phyloP scores from a whole-genome alignment of 495 filamentous ascomycete species.

The Aspergillus homomorphus region DNA sequence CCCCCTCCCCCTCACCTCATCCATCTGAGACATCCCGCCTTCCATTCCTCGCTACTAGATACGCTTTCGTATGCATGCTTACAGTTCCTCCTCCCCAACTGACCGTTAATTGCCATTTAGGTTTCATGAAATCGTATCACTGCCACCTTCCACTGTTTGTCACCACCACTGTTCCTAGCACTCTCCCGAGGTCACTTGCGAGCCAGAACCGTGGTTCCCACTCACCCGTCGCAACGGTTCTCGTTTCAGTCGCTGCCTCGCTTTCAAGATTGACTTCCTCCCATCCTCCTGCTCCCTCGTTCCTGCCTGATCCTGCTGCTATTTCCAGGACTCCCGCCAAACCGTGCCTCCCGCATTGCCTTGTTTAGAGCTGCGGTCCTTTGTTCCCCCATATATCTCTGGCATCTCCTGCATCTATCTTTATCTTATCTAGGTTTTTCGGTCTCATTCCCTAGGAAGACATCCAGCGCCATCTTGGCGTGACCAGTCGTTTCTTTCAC shows the following conservation, averaged over 20 bases:
- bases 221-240: not conserved
- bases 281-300: not conserved
- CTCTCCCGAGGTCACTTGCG: not conserved
- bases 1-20: slow-evolving; percentile 5
- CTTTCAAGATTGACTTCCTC: not conserved
- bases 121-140: not conserved
- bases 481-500: slow-evolving; percentile 1
- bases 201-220: slow-evolving; percentile 26
- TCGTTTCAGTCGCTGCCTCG: not conserved
- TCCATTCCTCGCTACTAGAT: not conserved
- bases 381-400: not conserved
- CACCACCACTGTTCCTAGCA: not conserved
- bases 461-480: not conserved
- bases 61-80: not conserved
- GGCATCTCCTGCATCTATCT: not conserved
- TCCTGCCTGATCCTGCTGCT: slow-evolving; percentile 6
- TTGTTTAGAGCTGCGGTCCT: not conserved
- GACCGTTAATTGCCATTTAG: not conserved
- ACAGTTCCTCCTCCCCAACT: not conserved
- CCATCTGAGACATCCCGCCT: not conserved
- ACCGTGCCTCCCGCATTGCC: not conserved
- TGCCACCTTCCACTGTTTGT: not conserved
- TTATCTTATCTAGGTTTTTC: not conserved
- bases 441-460: not conserved
- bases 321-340: not conserved